A percentile compares a stretch with the other conserved stretches of the same genome.
Conservation (phyloP, 2,329 filamentous ascomycete species). For the Zymoseptoria passerinii region DNA sequence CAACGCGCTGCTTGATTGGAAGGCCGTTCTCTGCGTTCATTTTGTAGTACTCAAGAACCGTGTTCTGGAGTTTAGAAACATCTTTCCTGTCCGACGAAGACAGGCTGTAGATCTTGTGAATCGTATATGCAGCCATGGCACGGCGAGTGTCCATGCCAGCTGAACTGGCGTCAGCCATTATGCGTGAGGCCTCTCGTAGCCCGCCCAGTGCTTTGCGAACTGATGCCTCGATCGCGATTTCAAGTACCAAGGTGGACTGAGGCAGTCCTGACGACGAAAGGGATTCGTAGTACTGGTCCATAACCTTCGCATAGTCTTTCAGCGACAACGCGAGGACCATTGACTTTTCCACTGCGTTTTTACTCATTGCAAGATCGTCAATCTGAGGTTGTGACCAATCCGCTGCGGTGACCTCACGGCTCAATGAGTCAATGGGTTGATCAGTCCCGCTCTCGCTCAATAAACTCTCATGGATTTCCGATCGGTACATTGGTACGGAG, state of each 20-base stretch:
- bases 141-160: constrained; percentile 26
- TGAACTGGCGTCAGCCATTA: constrained; percentile 19
- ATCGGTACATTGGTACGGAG: neutral
- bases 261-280: constrained; percentile 18
- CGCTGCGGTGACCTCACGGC: neutral
- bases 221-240: constrained; percentile 25
- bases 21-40: constrained; percentile 22
- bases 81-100: constrained; percentile 5
- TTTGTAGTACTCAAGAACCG: constrained; percentile 25
- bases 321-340: constrained; percentile 23
- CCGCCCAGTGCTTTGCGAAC: constrained; percentile 19
- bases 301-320: constrained; percentile 13
- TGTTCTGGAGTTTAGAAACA: constrained; percentile 13
- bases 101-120: constrained; percentile 19
- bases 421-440: neutral
- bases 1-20: constrained; percentile 22
- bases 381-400: neutral
- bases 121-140: constrained; percentile 23
- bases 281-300: constrained; percentile 20
- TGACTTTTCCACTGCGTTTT: constrained; percentile 9
- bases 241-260: constrained; percentile 19
- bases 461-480: neutral
- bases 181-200: constrained; percentile 11
- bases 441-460: neutral
- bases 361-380: neutral